phyloP scores from a whole-genome alignment of 805 yeast genomes.

The Candida sphagnicola region DNA sequence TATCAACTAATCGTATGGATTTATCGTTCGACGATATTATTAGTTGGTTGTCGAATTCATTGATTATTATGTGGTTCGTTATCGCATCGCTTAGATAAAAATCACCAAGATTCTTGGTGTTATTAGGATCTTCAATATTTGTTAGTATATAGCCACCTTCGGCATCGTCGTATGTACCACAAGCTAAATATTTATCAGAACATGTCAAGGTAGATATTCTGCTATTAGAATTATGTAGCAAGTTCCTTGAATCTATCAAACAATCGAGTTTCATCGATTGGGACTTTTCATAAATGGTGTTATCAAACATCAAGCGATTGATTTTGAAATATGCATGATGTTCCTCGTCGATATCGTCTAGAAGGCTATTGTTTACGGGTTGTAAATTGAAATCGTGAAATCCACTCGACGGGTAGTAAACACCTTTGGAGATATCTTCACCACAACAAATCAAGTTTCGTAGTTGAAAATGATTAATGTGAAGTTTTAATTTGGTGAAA shows the following conservation, averaged over 20 bases:
- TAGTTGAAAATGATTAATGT: constrained; percentile 54
- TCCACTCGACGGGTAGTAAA: constrained; percentile 37
- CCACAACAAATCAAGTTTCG: constrained; percentile 46
- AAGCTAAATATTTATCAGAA: constrained; percentile 36
- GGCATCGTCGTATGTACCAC: constrained; percentile 43
- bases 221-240: constrained; percentile 27
- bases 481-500: constrained; percentile 43
- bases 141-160: constrained; percentile 46
- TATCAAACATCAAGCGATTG: constrained; percentile 31
- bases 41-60: constrained; percentile 26
- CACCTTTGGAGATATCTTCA: constrained; percentile 27
- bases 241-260: constrained; percentile 31
- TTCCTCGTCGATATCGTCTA: constrained; percentile 22
- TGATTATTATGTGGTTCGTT: constrained; percentile 45
- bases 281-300: constrained; percentile 6
- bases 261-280: constrained; percentile 33
- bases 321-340: constrained; percentile 32
- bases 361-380: constrained; percentile 9
- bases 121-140: constrained; percentile 23
- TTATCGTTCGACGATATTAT: constrained; percentile 51
- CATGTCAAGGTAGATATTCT: constrained; percentile 48
- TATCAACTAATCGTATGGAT: constrained; percentile 38
- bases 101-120: constrained; percentile 23
- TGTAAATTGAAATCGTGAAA: constrained; percentile 28
- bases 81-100: constrained; percentile 48